Evolutionary conservation across 2,329 filamentous ascomycete species (phyloP), one percentile per base, ranked within the genome.

Genomic region (Colletotrichum musicola): DNA sequence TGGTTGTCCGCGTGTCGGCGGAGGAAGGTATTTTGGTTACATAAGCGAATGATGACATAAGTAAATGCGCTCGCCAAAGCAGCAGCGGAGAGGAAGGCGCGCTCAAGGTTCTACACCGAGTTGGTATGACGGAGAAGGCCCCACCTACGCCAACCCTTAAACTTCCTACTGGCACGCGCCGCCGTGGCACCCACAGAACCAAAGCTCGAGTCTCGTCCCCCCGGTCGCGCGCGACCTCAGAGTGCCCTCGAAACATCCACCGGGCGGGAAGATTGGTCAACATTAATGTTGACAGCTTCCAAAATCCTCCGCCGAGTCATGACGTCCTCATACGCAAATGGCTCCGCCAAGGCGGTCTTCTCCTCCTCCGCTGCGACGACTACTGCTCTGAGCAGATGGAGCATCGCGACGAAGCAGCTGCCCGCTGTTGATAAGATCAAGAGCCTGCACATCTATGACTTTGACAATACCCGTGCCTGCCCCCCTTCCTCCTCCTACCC

Each of bases 371-470:
- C 69, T 14, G 73, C 78, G 73, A 97, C 93, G 1, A 80, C 92
- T 68, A 97, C 93, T 16, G 89, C 91, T 49, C 82, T 97, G 71
- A 91, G 91, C 79, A 86, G 95, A 73, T 98, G 95, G 95, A 97
- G 93, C 47, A 89, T 94, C 73, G 83, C 91, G 69, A 89, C 90
- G 75, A 91, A 89, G 76, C 87, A 91, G 69, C 84, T 96, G 72
- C 55, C 72, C 88, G 87, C 88, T 38, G 85, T 90, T 12, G 85
- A 92, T 49, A 84, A 89, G 63, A 91, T 98, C 80, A 93, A 89
- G 77, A 83, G 89, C 9, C 89, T 99, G 60, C 95, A 98, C 77
- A 88, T 99, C 73, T 98, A 98, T 82, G 96, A 99, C 80, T 99
- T 98, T 79, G 96, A 99, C 81, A 98, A 99, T 77, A 98, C 95